Evolutionary conservation across 1,284 basidiomycete genomes (phyloP).

Genomic region (Ustilago hordei): DNA sequence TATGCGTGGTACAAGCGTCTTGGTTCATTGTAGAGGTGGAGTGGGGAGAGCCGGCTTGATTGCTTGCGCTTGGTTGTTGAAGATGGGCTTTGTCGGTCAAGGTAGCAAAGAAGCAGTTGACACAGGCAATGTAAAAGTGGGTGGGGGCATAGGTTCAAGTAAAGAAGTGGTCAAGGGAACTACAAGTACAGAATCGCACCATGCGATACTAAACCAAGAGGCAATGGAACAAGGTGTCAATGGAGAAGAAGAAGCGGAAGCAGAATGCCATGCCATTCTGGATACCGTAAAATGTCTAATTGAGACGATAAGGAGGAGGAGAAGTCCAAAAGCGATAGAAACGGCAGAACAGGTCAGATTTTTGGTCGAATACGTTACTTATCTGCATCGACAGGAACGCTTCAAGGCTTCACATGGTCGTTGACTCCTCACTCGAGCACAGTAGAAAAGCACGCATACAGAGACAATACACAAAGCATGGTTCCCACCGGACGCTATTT

Average conservation of each 20-base stretch:
- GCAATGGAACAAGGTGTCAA: neutral
- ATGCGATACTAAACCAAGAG: neutral
- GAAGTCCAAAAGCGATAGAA: conserved; percentile 67
- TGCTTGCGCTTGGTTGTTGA: conserved; percentile 91
- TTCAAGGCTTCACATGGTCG: conserved; percentile 6
- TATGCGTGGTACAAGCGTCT: conserved; percentile 78
- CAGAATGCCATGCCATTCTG: conserved; percentile 33
- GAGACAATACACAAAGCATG: conserved; percentile 1
- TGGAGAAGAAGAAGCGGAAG: neutral
- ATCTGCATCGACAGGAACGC: conserved; percentile 52
- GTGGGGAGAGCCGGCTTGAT: conserved; percentile 93
- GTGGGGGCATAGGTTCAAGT: neutral
- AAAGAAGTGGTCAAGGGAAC: conserved; percentile 21
- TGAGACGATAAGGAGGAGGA: conserved; percentile 58
- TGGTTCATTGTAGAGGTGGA: conserved; percentile 94
- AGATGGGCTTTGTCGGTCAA: conserved; percentile 78
- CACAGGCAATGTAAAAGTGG: conserved; percentile 1
- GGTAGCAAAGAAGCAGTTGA: neutral
- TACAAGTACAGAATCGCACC: conserved; percentile 11
- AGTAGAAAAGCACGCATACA: neutral
- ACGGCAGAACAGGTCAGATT: conserved; percentile 68
- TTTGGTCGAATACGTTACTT: conserved; percentile 58
- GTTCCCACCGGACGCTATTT: no score
- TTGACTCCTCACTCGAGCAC: neutral
- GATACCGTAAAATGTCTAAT: conserved; percentile 50